These are phyloP conservation scores for Glycine tomentella DNA, from an alignment of 306 rosid genomes.

Conservation along the genomic window DNA sequence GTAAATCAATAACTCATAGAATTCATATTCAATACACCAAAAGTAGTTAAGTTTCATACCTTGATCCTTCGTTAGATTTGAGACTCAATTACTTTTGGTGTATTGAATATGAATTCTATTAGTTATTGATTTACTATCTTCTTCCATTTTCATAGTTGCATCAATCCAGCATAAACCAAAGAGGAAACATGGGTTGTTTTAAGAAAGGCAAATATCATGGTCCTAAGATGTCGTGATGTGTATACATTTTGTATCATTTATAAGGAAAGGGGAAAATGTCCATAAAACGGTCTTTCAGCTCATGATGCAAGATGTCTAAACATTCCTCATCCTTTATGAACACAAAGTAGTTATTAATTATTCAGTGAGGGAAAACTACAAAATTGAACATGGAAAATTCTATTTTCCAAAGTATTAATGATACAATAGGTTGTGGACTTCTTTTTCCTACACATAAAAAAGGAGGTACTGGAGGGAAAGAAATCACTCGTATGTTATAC, in stretches of 20 bases:
- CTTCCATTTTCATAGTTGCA: constrained; percentile 58
- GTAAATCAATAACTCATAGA: too few species aligned
- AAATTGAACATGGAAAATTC: constrained; percentile 15
- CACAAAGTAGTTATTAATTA: constrained; percentile 13
- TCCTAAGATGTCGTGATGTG: not conserved
- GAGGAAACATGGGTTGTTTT: constrained; percentile 90
- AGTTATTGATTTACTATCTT: constrained; percentile 37
- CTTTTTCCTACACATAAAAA: constrained; percentile 1
- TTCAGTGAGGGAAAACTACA: constrained; percentile 27
- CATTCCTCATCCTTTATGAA: not conserved
- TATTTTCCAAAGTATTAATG: constrained; percentile 36
- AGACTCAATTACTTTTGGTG: constrained; percentile 2
- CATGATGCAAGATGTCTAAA: constrained; percentile 14
- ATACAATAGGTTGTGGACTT: constrained; percentile 37
- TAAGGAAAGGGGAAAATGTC: not conserved
- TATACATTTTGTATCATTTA: constrained; percentile 5
- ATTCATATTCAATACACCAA: too few species aligned
- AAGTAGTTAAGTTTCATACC: too few species aligned
- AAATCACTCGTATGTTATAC: constrained; percentile 4
- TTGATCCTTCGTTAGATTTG: not conserved
- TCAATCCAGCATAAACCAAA: constrained; percentile 70
- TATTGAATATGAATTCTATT: not conserved
- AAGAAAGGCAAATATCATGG: constrained; percentile 39
- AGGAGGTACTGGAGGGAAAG: constrained; percentile 20
- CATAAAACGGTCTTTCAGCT: not conserved